Conservation (phyloP, 768 basidiomycete genomes). For the Lactarius sanguifluus region DNA sequence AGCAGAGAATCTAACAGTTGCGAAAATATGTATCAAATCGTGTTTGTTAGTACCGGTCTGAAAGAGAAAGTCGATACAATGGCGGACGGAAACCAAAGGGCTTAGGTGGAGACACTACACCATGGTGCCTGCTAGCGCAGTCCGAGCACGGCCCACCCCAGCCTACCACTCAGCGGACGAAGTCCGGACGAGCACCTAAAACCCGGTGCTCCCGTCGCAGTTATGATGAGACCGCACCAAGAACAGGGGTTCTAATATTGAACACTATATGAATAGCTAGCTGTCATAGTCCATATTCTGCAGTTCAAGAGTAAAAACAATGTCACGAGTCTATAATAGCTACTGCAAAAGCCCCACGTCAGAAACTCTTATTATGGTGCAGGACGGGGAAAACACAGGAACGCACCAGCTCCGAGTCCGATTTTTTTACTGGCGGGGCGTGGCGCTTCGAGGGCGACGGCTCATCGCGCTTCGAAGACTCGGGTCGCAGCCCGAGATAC, state of each 20-base stretch:
- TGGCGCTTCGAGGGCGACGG: conserved; percentile 7
- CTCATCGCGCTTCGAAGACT: conserved; percentile 27
- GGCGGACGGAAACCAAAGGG: too few relatives aligned
- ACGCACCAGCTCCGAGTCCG: conserved; percentile 23
- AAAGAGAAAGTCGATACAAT: background rate
- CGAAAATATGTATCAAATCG: background rate
- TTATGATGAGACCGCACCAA: background rate
- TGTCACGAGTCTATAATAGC: conserved; percentile 1
- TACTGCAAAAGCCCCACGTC: conserved; percentile 10
- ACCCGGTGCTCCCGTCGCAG: too few relatives aligned
- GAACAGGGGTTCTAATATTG: background rate
- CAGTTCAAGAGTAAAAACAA: background rate
- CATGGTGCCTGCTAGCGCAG: too few relatives aligned
- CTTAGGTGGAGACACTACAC: too few relatives aligned
- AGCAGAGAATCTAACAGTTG: background rate
- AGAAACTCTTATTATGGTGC: background rate
- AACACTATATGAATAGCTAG: background rate
- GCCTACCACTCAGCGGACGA: background rate
- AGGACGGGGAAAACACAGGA: too few relatives aligned
- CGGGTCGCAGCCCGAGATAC: conserved; percentile 73
- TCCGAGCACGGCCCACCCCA: too few relatives aligned
- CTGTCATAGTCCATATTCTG: background rate
- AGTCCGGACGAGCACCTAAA: background rate
- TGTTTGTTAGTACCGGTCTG: background rate
- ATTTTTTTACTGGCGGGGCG: conserved; percentile 20